Evolutionary conservation across 2,329 filamentous ascomycete species (phyloP).

Genomic region (Diaporthe sp.): DNA sequence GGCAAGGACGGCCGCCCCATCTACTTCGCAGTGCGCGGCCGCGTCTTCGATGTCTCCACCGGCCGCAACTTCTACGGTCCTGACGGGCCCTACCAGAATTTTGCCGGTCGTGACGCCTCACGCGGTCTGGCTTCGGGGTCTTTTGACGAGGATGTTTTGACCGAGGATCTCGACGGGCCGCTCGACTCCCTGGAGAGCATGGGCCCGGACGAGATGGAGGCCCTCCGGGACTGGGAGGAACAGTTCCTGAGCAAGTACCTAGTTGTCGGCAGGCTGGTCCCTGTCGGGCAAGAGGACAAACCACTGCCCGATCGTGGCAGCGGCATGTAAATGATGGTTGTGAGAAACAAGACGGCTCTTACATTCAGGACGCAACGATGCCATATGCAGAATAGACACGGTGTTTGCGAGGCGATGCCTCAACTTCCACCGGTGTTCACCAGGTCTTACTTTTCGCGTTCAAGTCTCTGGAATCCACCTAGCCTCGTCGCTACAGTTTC

Average conservation of each 20-base stretch:
- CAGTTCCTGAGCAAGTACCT: conserved; percentile 94
- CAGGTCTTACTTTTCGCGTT: neutral
- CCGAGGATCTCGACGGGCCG: conserved; percentile 86
- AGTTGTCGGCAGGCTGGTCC: conserved; percentile 88
- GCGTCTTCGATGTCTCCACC: conserved; percentile 88
- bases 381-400: neutral
- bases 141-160: conserved; percentile 96
- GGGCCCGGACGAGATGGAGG: conserved; percentile 80
- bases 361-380: neutral
- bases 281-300: conserved; percentile 53
- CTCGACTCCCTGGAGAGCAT: conserved; percentile 81
- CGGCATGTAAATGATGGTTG: neutral
- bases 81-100: conserved; percentile 94
- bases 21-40: conserved; percentile 90
- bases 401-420: neutral
- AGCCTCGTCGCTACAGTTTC: neutral
- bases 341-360: neutral
- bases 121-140: conserved; percentile 89
- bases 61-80: conserved; percentile 97
- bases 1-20: conserved; percentile 80
- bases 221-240: conserved; percentile 91
- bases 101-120: conserved; percentile 91
- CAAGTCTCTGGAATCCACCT: neutral
- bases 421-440: neutral
- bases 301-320: conserved; percentile 11